Evolutionary conservation across 148 eudicot genomes (phyloP).

Genomic region (Salicornia ramosissima): DNA sequence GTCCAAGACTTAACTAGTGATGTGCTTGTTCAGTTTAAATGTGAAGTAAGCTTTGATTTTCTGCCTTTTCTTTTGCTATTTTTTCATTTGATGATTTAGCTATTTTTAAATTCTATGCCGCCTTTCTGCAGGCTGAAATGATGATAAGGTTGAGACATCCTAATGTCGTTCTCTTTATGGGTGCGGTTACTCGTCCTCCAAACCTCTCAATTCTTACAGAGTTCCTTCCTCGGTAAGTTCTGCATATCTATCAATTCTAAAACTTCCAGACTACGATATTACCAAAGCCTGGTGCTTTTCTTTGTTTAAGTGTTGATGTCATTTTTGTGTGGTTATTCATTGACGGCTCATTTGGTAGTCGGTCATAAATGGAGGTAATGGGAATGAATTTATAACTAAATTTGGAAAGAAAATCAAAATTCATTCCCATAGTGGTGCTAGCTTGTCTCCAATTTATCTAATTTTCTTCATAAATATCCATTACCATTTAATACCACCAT

Average conservation of each 20-base stretch:
- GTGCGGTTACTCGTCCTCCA: constrained; percentile 93
- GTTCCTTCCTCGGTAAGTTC: constrained; percentile 77
- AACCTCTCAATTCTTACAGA: constrained; percentile 94
- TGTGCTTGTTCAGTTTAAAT: constrained; percentile 76
- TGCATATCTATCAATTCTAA: not conserved
- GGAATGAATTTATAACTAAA: too few species aligned
- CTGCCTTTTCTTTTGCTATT: constrained; percentile 2
- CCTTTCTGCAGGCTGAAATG: constrained; percentile 68
- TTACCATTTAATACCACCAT: too few species aligned
- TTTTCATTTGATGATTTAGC: not conserved
- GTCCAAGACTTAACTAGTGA: constrained; percentile 87
- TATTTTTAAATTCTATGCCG: constrained; percentile 2
- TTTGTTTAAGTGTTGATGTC: not conserved
- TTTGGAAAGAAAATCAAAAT: too few species aligned
- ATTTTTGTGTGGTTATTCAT: not conserved
- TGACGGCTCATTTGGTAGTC: too few species aligned
- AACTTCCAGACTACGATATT: too few species aligned
- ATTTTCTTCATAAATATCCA: too few species aligned
- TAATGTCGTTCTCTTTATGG: constrained; percentile 98
- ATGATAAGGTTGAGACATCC: constrained; percentile 98
- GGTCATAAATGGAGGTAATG: too few species aligned
- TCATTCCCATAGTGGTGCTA: too few species aligned
- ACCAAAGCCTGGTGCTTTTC: not conserved
- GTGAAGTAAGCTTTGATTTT: constrained; percentile 56
- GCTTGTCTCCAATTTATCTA: too few species aligned